Evolutionary conservation across 208 protist species (phyloP).

Genomic region (Naegleria gruberi): DNA sequence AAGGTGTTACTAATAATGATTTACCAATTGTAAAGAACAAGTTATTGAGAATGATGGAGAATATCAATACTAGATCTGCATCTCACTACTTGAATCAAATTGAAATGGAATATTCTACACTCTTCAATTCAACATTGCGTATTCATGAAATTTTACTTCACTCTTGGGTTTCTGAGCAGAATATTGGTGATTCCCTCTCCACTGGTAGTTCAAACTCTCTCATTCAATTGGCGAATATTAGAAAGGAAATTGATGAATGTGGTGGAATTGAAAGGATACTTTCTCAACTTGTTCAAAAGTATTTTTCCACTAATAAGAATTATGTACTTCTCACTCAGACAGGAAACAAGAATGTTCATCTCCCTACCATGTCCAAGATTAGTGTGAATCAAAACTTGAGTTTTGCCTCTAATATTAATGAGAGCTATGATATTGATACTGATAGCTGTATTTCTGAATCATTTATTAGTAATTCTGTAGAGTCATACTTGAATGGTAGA

Average conservation of each 20-base stretch:
- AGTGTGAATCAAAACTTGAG: too few species aligned
- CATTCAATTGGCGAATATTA: too few species aligned
- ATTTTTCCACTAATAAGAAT: too few species aligned
- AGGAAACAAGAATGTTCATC: too few species aligned
- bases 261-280: too few species aligned
- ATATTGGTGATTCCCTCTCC: too few species aligned
- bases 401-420: neutral
- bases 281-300: too few species aligned
- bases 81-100: neutral
- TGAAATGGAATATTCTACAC: neutral
- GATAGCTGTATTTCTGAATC: neutral
- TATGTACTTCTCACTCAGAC: too few species aligned
- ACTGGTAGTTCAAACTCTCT: too few species aligned
- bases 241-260: too few species aligned
- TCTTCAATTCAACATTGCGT: neutral
- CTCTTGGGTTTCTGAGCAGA: too few species aligned
- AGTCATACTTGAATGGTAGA: neutral
- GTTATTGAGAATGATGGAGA: neutral
- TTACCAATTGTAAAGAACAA: neutral
- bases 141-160: neutral
- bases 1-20: neutral
- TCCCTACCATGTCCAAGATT: too few species aligned
- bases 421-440: neutral
- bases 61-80: neutral
- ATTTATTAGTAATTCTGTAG: neutral